phyloP scores from a whole-genome alignment of 257 asterid species.

The Cinchona pubescens region DNA sequence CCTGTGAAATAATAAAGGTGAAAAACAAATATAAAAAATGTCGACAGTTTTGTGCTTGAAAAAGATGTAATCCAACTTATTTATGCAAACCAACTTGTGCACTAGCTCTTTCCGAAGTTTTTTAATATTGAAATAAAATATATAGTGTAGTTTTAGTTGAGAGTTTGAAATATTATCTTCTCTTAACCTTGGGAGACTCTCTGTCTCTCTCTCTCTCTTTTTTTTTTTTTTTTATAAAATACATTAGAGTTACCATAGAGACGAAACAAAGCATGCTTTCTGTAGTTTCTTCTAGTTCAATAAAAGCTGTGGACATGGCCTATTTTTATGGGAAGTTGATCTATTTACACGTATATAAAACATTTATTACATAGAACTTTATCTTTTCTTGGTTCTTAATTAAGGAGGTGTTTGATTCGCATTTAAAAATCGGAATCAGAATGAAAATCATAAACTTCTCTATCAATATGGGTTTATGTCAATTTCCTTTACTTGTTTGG shows the following conservation, averaged over 20 bases:
- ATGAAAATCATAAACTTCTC: no score
- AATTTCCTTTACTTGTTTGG: no score
- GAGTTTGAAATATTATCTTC: conserved; percentile 21
- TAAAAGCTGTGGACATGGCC: conserved; percentile 17
- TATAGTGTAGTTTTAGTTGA: neutral
- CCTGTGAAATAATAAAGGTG: no score
- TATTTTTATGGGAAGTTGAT: conserved; percentile 8
- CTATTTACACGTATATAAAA: conserved; percentile 20
- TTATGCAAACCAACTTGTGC: neutral
- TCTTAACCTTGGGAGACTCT: neutral
- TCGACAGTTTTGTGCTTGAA: neutral
- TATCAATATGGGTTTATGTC: no score
- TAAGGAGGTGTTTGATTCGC: no score
- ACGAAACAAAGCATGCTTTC: neutral
- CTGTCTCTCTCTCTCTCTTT: no score
- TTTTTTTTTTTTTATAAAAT: conserved; percentile 2
- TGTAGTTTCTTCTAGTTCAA: neutral
- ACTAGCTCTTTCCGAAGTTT: neutral
- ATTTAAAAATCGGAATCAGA: no score
- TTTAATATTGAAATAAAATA: neutral
- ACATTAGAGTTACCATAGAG: neutral
- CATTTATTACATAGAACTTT: neutral
- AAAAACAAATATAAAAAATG: neutral
- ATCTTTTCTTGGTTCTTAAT: neutral
- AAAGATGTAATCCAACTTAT: neutral